Evolutionary conservation across 2,329 filamentous ascomycete genomes (phyloP).

Genomic region (Penicillium psychrosexuale): DNA sequence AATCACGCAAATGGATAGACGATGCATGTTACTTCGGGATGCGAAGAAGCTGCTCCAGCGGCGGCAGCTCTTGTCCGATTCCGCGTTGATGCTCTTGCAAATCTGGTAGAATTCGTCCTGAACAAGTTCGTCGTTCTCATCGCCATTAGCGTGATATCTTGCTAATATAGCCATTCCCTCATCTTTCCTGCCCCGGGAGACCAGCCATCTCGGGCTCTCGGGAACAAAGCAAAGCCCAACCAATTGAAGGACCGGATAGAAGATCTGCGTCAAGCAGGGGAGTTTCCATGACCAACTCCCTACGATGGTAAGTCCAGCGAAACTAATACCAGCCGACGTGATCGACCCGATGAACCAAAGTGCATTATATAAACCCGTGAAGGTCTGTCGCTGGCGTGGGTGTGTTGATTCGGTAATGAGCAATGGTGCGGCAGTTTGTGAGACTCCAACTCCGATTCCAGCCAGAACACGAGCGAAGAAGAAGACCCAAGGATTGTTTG

Average conservation of each 20-base stretch:
- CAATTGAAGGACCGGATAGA: conserved; percentile 49
- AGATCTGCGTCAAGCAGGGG: conserved; percentile 55
- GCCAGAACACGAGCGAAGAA: conserved; percentile 31
- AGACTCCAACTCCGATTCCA: conserved; percentile 39
- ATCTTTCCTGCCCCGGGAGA: conserved; percentile 56
- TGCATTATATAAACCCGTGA: conserved; percentile 33
- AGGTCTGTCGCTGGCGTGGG: conserved; percentile 27
- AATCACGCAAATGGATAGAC: conserved; percentile 20
- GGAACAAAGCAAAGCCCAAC: conserved; percentile 54
- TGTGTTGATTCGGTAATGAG: conserved; percentile 32
- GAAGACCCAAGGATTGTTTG: conserved; percentile 23
- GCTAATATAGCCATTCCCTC: conserved; percentile 57
- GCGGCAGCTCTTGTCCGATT: conserved; percentile 13
- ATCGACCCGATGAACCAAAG: conserved; percentile 26
- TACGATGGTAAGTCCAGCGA: conserved; percentile 14
- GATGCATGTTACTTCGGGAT: conserved; percentile 19
- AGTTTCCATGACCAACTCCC: conserved; percentile 53
- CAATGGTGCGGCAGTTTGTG: conserved; percentile 29
- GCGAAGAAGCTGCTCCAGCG: conserved; percentile 20
- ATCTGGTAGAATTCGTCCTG: conserved; percentile 27
- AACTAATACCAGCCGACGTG: conserved; percentile 18
- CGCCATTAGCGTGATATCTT: conserved; percentile 57
- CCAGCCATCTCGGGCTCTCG: conserved; percentile 62
- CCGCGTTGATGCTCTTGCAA: conserved; percentile 20
- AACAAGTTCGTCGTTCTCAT: conserved; percentile 26